Base-by-base conservation (phyloP, 106 monocot species). In the Iris macrosiphon region DNA sequence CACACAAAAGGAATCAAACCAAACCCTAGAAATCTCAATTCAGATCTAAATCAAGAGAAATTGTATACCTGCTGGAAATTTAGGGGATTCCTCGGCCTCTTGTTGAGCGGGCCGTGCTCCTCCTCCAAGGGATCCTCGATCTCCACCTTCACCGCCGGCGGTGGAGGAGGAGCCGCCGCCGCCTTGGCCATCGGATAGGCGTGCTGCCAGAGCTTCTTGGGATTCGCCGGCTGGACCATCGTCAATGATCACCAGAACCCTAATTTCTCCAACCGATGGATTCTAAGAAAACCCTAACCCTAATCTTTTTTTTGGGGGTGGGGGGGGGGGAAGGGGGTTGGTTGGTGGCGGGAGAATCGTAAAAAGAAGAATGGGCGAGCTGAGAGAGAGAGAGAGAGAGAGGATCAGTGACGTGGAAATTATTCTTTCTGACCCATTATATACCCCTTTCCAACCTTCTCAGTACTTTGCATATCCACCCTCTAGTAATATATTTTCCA, bases 41-140 rank as follows among this genome's bases (percentile, higher is more conserved):
- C 19, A 34, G 11, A 24, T 55, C 13, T 39, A 56, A 12, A 56
- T 38, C 7, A 6, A 32, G 3, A 12, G 17, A 30, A 52, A 52
- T 1, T 3, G 3, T 14, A 30, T 34, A 40, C 49, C 79, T 80
- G 69, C 18, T 64, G 64, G 2, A 43, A 47, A 7, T 52, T 13
- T 10, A 23, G 28, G 28, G 53, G 51, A 18, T 32, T 23, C 66
- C 59, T 73, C 54, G 56, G 60, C 59, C 70, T 67, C 74, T 89
- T 84, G 39, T 68, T 59, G 6, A 60, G 41, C 19, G 89, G 71
- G 4, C 84, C 84, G 48, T 72, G 68, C 68, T 77, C 74, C 29
- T 80, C 89, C 23, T 80, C 77, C 46, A 75, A 60, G 8, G 66
- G 31, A 43, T 89, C 84, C 57, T 80, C 84, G 16, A 74, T 24